A percentile compares a stretch with the other conserved stretches of the same genome.
Evolutionary conservation across 2,329 filamentous ascomycete genomes (phyloP).

Genomic region (Diaporthe caulivora): DNA sequence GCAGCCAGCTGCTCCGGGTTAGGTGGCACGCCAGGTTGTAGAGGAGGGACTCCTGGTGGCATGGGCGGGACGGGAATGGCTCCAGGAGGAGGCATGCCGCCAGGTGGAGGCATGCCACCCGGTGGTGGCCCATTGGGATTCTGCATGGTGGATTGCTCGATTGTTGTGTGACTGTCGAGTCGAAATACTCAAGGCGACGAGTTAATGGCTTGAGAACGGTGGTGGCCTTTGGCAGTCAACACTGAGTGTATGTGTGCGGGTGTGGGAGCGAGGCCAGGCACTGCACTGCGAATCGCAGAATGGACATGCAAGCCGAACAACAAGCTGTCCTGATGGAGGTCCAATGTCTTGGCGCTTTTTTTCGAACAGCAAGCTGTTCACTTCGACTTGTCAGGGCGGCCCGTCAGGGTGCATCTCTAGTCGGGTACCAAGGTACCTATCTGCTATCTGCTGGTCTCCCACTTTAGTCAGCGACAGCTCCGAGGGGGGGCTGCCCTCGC

Average conservation of each 20-base stretch:
- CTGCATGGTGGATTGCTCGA: constrained; percentile 24
- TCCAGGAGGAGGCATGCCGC: constrained; percentile 37
- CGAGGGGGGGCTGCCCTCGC: no score
- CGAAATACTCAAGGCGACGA: background rate
- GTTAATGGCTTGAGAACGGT: background rate
- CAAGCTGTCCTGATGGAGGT: constrained; percentile 35
- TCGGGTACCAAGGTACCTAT: constrained; percentile 16
- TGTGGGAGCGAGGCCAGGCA: background rate
- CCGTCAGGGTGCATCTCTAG: constrained; percentile 15
- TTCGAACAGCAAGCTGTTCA: constrained; percentile 39
- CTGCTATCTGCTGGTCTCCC: no score
- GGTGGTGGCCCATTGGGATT: constrained; percentile 34
- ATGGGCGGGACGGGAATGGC: constrained; percentile 38
- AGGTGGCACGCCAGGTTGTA: constrained; percentile 47
- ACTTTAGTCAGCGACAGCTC: background rate
- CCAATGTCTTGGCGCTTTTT: constrained; percentile 18
- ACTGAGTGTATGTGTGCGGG: background rate
- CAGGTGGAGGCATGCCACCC: constrained; percentile 37
- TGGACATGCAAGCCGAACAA: constrained; percentile 14
- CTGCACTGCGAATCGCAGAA: constrained; percentile 6
- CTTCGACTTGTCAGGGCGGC: constrained; percentile 34
- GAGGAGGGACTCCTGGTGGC: constrained; percentile 44
- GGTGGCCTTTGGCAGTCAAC: background rate
- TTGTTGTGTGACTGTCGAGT: background rate
- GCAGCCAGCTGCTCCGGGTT: constrained; percentile 85